Percentiles rank a stretch among this genome's conserved stretches.
Evolutionary conservation across 306 rosid species (phyloP).

Genomic region (Castanea crenata): DNA sequence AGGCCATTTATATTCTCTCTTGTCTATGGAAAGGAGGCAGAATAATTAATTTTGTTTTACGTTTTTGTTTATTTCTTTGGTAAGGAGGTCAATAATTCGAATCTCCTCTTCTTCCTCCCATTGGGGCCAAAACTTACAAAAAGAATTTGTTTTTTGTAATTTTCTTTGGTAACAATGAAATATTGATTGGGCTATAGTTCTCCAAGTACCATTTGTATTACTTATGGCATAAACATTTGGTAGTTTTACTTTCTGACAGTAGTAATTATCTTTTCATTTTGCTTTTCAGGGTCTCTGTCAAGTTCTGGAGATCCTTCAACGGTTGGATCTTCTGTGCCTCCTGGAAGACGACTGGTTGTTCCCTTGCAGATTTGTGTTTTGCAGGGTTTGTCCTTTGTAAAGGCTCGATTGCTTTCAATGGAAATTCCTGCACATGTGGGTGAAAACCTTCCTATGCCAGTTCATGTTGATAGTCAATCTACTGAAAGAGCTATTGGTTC

Average conservation of each 20-base stretch:
- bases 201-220: neutral
- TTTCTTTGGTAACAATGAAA: neutral
- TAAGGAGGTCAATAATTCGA: too few relatives aligned
- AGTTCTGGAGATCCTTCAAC: slow-evolving; percentile 50
- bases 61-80: neutral
- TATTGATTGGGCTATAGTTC: neutral
- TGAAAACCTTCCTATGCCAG: slow-evolving; percentile 62
- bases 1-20: neutral
- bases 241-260: slow-evolving; percentile 15
- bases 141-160: neutral
- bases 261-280: slow-evolving; percentile 16
- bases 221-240: slow-evolving; percentile 5
- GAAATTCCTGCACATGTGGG: slow-evolving; percentile 96
- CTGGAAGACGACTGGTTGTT: slow-evolving; percentile 88
- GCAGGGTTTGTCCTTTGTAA: slow-evolving; percentile 88
- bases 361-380: slow-evolving; percentile 90
- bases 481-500: slow-evolving; percentile 43
- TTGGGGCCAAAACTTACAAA: too few relatives aligned
- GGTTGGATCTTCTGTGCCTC: slow-evolving; percentile 57
- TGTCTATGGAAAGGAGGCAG: neutral
- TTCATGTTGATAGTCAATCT: slow-evolving; percentile 34
- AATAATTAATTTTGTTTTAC: neutral
- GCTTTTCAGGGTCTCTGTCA: slow-evolving; percentile 56
- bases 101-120: too few relatives aligned
- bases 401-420: slow-evolving; percentile 95